Evolutionary conservation across 495 filamentous ascomycete genomes (phyloP).

Genomic region (Penicillium coprophilum): DNA sequence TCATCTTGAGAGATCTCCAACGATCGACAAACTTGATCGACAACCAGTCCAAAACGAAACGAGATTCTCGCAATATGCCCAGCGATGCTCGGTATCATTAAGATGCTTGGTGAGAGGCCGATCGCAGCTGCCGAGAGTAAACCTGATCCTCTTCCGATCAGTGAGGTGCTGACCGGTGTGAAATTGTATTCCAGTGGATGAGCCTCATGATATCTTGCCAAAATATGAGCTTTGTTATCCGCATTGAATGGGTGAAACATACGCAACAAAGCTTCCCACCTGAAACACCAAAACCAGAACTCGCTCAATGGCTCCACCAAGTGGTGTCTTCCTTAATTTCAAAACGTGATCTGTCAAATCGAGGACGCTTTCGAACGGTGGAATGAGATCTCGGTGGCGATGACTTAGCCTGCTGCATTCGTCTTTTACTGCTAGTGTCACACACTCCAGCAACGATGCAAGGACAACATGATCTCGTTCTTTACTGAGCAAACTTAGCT

Average conservation of each 20-base stretch:
- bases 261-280: neutral
- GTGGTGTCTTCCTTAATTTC: neutral
- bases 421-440: slow-evolving; percentile 1
- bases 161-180: neutral
- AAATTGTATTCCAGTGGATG: slow-evolving; percentile 2
- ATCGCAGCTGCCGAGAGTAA: neutral
- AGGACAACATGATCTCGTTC: neutral
- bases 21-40: slow-evolving; percentile 1
- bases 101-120: neutral
- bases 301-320: slow-evolving; percentile 1
- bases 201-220: neutral
- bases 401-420: neutral
- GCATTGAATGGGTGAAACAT: slow-evolving; percentile 1
- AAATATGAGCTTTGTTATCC: neutral
- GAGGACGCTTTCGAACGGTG: neutral
- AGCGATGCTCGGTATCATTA: neutral
- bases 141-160: neutral
- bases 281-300: neutral
- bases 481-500: slow-evolving; percentile 1
- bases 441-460: neutral
- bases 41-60: neutral
- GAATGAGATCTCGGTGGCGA: neutral
- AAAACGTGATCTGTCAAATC: slow-evolving; percentile 3
- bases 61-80: neutral
- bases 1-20: neutral